Percentiles rank a stretch among this genome's conserved stretches.
Conservation (phyloP, 495 filamentous ascomycete species). For the Podospora didyma region DNA sequence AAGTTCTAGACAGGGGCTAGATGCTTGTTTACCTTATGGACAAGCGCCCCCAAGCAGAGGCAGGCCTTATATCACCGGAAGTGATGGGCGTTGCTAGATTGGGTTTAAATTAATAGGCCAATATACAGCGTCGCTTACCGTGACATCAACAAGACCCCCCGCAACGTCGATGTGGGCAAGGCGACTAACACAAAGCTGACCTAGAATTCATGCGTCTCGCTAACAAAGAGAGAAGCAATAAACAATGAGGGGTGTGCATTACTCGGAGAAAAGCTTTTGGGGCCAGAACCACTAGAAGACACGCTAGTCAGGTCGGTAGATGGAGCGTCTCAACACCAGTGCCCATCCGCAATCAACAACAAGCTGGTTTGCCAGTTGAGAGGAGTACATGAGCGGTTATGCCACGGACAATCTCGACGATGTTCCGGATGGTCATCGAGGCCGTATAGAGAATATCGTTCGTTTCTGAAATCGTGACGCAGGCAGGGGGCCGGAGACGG, state of each 20-base stretch:
- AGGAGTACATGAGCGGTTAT: background rate
- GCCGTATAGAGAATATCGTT: background rate
- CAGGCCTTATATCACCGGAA: constrained; percentile 22
- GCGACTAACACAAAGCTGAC: constrained; percentile 6
- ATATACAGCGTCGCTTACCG: constrained; percentile 18
- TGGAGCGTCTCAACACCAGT: constrained; percentile 2
- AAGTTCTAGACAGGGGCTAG: constrained; percentile 9
- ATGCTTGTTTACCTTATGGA: constrained; percentile 15
- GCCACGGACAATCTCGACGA: constrained; percentile 8
- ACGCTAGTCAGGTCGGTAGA: constrained; percentile 16
- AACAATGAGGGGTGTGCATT: constrained; percentile 7
- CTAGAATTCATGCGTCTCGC: constrained; percentile 2
- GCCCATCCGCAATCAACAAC: constrained; percentile 2
- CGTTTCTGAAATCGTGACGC: background rate
- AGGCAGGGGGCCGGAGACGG: constrained; percentile 10
- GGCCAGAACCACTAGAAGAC: constrained; percentile 1
- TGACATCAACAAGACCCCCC: constrained; percentile 7
- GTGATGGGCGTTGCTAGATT: constrained; percentile 25
- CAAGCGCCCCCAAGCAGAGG: constrained; percentile 7
- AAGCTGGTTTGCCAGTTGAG: background rate
- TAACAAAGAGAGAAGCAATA: constrained; percentile 11
- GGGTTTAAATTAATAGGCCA: constrained; percentile 22
- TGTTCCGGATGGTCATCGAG: background rate
- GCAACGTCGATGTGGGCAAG: background rate
- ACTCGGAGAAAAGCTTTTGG: constrained; percentile 9